These are phyloP conservation scores for Epichloe coenophiala DNA, from an alignment of 2,329 filamentous ascomycete genomes.

Conservation along the genomic window DNA sequence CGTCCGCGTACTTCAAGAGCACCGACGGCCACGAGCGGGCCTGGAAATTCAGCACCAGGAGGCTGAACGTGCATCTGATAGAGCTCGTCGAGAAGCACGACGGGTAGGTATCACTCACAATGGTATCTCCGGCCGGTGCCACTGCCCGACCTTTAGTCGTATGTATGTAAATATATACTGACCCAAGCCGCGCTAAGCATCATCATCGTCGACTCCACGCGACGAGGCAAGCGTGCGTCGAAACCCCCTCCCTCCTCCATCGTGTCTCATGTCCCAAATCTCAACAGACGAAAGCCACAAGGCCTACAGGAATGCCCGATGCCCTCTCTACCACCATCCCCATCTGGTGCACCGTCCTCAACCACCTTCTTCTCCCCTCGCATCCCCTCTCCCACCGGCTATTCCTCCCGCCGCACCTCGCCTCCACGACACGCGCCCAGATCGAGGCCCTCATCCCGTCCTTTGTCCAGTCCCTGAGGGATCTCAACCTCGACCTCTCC, in stretches of 20 bases:
- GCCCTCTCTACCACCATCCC: slow-evolving; percentile 88
- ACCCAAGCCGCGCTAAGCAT: slow-evolving; percentile 28
- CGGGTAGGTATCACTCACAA: slow-evolving; percentile 33
- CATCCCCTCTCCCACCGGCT: slow-evolving; percentile 36
- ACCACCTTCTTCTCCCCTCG: slow-evolving; percentile 60
- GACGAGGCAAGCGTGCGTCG: slow-evolving; percentile 65
- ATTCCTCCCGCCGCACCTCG: slow-evolving; percentile 56
- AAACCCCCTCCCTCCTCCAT: background rate
- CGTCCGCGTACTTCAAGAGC: slow-evolving; percentile 90
- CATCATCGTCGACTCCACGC: slow-evolving; percentile 85
- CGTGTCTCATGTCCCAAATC: background rate
- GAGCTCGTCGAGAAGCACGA: slow-evolving; percentile 50
- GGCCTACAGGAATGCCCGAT: slow-evolving; percentile 64
- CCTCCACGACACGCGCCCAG: slow-evolving; percentile 62
- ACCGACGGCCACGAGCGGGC: slow-evolving; percentile 87
- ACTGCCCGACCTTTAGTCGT: background rate
- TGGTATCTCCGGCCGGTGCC: too few species aligned
- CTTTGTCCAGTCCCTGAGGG: slow-evolving; percentile 37
- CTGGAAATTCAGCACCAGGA: slow-evolving; percentile 77
- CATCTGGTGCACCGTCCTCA: slow-evolving; percentile 84
- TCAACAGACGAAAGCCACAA: background rate
- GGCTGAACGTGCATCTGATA: slow-evolving; percentile 74
- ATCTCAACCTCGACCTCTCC: slow-evolving; percentile 48
- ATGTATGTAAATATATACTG: background rate
- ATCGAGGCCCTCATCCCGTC: slow-evolving; percentile 48